Evolutionary conservation across 1,284 basidiomycete genomes (phyloP).

Genomic region (Kalmanozyma brasiliensis): DNA sequence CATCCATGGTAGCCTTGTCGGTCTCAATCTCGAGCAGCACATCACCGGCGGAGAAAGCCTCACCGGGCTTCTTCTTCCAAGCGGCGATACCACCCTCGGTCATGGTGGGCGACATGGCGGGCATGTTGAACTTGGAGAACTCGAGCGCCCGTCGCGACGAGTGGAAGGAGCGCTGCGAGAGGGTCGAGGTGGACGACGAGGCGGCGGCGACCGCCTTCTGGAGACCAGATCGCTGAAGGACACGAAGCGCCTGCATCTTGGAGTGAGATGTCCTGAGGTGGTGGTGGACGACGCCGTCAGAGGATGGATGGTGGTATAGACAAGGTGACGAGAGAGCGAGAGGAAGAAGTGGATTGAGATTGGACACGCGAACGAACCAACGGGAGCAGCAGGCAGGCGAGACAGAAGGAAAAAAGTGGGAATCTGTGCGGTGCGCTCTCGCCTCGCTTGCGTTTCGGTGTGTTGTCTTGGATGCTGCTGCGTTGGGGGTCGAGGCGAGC

Average conservation of each 20-base stretch:
- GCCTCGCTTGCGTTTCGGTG: too few species aligned
- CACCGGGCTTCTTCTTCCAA: conserved; percentile 98
- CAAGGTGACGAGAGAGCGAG: too few species aligned
- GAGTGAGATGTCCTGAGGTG: neutral
- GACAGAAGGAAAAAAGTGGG: neutral
- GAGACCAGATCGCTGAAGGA: conserved; percentile 50
- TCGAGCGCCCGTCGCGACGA: conserved; percentile 50
- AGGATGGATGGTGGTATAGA: conserved; percentile 4
- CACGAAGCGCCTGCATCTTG: conserved; percentile 51
- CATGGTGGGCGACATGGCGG: conserved; percentile 99
- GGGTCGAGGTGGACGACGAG: conserved; percentile 34
- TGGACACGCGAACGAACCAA: neutral
- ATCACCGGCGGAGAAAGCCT: conserved; percentile 86
- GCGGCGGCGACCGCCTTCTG: conserved; percentile 44
- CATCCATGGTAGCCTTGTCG: conserved; percentile 69
- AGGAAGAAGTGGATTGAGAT: too few species aligned
- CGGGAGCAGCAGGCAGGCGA: too few species aligned
- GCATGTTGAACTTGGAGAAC: conserved; percentile 85
- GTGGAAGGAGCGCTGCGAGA: conserved; percentile 50
- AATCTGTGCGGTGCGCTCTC: too few species aligned
- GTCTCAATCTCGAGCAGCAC: conserved; percentile 88
- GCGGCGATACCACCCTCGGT: conserved; percentile 96
- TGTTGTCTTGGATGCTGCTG: neutral
- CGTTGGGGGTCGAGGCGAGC: neutral
- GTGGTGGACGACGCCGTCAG: conserved; percentile 17